Base-by-base conservation (phyloP, 768 basidiomycete species). In the Hydnum rufescens region DNA sequence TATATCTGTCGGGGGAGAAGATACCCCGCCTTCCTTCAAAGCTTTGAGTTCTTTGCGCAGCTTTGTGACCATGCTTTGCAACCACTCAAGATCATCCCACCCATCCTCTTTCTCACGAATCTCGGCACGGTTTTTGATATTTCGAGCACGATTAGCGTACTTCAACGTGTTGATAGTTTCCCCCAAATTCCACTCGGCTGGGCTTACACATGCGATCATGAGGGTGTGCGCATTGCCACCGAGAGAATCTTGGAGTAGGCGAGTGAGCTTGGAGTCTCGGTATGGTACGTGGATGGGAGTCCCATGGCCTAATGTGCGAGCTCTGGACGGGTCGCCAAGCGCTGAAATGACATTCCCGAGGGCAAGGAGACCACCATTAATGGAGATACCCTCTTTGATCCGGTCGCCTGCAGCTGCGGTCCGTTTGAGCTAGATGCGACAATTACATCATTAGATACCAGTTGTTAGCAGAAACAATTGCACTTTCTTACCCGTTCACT, bases 321-420 rank as follows among this genome's bases (percentile, higher is more conserved):
- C 79, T 51, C 86, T 78, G 39, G 83, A 72, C 29, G 93, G 93
- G 66, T 97, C 93, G 4, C 88, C 93, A 19, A 97, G 79, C 0
- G 92, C 89, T 55, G 93, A 96, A 54, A 99, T 97, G 60, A 99
- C 95, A 65, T 99, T 99, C 44, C 95, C 95, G 22, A 99, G 75
- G 18, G 95, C 93, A 32, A 90, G 74, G 31, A 99, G 77, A 55
- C 95, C 95, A 56, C 86, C 84, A 69, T 99, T 99, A 69, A 97
- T 97, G 28, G 88, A 89, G 51, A 95, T 95, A n/a, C 93, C 93
- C 67, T 96, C 95, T 64, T 89, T 97, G 65, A 93, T 87, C 53
- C 93, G 82, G 57, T 96, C 93, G 3, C 95, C 95, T 5, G 80
- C 81, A 3, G 93, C 95, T 0, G 90, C 86, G 5, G 95, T 99